These are phyloP conservation scores for Rubia yunnanensis DNA, from an alignment of 257 asterid genomes.

Conservation along the genomic window DNA sequence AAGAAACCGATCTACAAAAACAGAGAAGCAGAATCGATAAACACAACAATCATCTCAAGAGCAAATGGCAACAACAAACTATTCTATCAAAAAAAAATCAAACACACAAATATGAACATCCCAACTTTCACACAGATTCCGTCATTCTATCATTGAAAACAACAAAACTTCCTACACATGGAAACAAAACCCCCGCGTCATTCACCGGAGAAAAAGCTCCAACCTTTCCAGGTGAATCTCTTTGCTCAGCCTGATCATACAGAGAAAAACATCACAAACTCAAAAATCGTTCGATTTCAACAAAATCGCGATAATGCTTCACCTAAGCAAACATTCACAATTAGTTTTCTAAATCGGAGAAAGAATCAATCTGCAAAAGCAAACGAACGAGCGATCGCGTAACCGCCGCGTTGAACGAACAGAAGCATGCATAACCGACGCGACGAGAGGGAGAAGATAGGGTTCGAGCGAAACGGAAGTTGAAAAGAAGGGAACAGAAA, in stretches of 20 bases:
- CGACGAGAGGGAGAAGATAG: background rate
- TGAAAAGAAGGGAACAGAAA: background rate
- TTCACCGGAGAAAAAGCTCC: background rate
- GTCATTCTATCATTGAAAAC: too few species aligned
- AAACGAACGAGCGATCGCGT: too few species aligned
- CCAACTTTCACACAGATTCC: background rate
- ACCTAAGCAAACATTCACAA: background rate
- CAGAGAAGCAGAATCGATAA: conserved; percentile 4
- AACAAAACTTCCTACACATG: background rate
- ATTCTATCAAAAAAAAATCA: background rate
- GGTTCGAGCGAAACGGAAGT: background rate
- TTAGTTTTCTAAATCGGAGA: background rate
- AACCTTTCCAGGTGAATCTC: background rate
- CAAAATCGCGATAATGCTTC: background rate
- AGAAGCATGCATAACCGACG: conserved; percentile 4
- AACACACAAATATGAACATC: background rate
- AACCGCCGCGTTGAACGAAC: background rate
- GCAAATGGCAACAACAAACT: background rate
- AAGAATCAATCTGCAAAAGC: background rate
- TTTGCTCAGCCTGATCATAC: background rate
- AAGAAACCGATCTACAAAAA: background rate
- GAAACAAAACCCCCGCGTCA: background rate
- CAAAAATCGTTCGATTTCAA: background rate
- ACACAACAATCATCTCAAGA: too few species aligned
- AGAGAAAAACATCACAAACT: background rate